Conservation (phyloP, 2,329 filamentous ascomycete genomes). For the Colletotrichum lentis region DNA sequence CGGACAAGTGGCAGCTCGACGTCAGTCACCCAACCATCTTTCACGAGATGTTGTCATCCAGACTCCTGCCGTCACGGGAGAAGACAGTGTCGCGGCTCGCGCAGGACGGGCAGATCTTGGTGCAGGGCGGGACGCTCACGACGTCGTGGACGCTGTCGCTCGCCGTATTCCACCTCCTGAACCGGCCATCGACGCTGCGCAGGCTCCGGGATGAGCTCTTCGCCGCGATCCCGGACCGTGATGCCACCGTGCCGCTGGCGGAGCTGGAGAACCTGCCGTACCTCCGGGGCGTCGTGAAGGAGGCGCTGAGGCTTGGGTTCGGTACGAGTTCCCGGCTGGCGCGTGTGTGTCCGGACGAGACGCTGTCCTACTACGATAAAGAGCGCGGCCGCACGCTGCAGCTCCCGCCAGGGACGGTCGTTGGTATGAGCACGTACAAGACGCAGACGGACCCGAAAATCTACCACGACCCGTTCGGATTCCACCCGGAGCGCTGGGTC, state of each 20-base stretch:
- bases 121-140: slow-evolving; percentile 52
- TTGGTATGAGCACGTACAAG: slow-evolving; percentile 51
- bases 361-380: slow-evolving; percentile 44
- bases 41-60: slow-evolving; percentile 46
- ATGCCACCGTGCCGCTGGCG: slow-evolving; percentile 43
- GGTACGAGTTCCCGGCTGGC: slow-evolving; percentile 58
- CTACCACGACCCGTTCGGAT: slow-evolving; percentile 46
- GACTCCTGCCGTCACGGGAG: slow-evolving; percentile 46
- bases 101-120: slow-evolving; percentile 51
- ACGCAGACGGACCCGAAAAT: slow-evolving; percentile 48
- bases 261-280: slow-evolving; percentile 52
- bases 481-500: slow-evolving; percentile 50
- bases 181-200: slow-evolving; percentile 44
- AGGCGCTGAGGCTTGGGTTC: slow-evolving; percentile 59
- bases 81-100: slow-evolving; percentile 48
- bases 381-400: slow-evolving; percentile 43
- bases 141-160: slow-evolving; percentile 49
- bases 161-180: slow-evolving; percentile 49
- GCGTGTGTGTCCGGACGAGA: slow-evolving; percentile 55
- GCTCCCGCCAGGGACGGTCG: slow-evolving; percentile 47
- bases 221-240: slow-evolving; percentile 45
- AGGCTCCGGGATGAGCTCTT: slow-evolving; percentile 50
- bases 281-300: slow-evolving; percentile 60
- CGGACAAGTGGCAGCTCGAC: slow-evolving; percentile 47
- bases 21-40: slow-evolving; percentile 51